Evolutionary conservation across 441 rosid species (phyloP).

Genomic region (Macaranga tanarius): DNA sequence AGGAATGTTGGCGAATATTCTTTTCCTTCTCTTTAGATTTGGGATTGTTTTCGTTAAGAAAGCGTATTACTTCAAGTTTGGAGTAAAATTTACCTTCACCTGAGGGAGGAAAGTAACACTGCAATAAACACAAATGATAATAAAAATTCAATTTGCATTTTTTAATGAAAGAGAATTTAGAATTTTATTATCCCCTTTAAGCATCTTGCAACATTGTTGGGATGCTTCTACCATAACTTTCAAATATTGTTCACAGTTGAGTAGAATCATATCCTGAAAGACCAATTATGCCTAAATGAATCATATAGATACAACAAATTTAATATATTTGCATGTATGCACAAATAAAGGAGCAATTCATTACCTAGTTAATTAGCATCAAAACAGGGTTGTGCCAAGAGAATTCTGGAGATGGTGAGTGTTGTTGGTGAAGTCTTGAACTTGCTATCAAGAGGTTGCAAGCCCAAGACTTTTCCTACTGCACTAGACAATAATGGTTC

Average conservation of each 20-base stretch:
- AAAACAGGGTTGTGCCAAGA: conserved; percentile 2
- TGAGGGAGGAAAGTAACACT: conserved; percentile 50
- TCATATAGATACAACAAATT: background rate
- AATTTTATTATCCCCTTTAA: background rate
- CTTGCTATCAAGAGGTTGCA: background rate
- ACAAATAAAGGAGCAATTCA: background rate
- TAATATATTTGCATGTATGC: background rate
- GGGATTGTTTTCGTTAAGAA: conserved; percentile 29
- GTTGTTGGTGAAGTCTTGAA: conserved; percentile 10
- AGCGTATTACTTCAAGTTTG: conserved; percentile 41
- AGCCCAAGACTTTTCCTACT: conserved; percentile 16
- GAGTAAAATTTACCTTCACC: conserved; percentile 42
- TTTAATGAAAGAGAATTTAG: conserved; percentile 3
- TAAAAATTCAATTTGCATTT: conserved; percentile 11
- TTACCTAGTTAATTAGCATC: background rate
- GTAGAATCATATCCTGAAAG: conserved; percentile 11
- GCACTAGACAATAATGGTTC: background rate
- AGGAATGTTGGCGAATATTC: conserved; percentile 22
- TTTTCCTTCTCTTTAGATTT: conserved; percentile 33
- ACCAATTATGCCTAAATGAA: background rate
- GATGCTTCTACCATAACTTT: background rate
- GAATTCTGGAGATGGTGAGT: conserved; percentile 9
- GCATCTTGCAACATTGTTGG: background rate
- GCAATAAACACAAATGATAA: conserved; percentile 33
- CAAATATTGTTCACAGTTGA: background rate